Evolutionary conservation across 352 stramenopile genomes (phyloP), one percentile per base, ranked within the genome.

Genomic region (Phytopythium sindhum): DNA sequence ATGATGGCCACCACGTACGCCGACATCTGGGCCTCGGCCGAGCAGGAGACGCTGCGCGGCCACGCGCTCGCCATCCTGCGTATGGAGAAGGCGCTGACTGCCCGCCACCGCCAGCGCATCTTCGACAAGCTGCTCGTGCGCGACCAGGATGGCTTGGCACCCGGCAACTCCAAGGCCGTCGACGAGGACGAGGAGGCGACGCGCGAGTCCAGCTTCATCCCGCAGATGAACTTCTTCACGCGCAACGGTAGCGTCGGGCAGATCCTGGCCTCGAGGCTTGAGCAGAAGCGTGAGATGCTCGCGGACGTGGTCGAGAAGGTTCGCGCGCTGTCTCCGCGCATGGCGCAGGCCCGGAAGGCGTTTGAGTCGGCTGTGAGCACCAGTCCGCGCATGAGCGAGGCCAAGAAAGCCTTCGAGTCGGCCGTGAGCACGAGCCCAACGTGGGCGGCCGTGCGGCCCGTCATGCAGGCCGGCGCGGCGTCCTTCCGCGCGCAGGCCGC

Each of bases 1-100:
- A 88, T 88, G 78, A 90, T 90, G 80, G 77, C 78, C 33, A 86
- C 78, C 2, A 89, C 76, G 29, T 86, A 88, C 60, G 68, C 71
- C 14, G 72, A 86, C 44, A 73, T 86, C 12, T 84, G 76, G 70
- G 78, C 86, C 53, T 67, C 78, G n/a, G 78, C 80, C 15, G 73
- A 84, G 45, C 72, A 77, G 24, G 78, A 89, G 58, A 78, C 80
- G 28, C 64, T 89, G 21, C 74, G 78, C 51, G 81, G 74, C 35
- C 74, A 88, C 52, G 78, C 80, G 9, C 69, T 82, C 28, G 75
- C 73, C 1, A 84, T 89, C 28, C 48, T 89, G 2, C 69, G 78
- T 4, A 79, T 88, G 60, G 80, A 89, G 47, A 77, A 81, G 44
- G 81, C 77, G 28, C 54, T 88, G 10, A 65, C 61, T 0, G 4